Evolutionary conservation across 768 basidiomycete genomes (phyloP).

Genomic region (Tricholomella constricta): DNA sequence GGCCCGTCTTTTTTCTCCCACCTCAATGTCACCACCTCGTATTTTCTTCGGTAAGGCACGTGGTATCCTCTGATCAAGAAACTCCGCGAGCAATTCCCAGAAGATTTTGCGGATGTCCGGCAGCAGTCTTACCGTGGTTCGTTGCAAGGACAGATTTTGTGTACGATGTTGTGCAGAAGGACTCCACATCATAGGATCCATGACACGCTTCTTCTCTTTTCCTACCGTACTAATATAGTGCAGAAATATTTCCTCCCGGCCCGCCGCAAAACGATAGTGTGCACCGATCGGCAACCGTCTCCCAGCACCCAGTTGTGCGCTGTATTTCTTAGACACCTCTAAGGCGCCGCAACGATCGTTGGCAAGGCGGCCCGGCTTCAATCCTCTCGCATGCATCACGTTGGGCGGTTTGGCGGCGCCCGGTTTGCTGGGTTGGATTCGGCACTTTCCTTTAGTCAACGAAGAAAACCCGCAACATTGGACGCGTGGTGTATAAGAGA

Average conservation of each 20-base stretch:
- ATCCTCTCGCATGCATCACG: slow-evolving; percentile 1
- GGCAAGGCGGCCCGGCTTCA: slow-evolving; percentile 14
- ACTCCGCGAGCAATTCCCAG: slow-evolving; percentile 9
- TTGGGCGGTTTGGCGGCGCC: not conserved
- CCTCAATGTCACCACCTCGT: slow-evolving; percentile 2
- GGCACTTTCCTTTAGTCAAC: slow-evolving; percentile 3
- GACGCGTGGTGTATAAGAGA: slow-evolving; percentile 2
- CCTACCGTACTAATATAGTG: not conserved
- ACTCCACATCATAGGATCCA: slow-evolving; percentile 12
- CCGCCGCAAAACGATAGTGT: slow-evolving; percentile 5
- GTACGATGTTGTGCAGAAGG: not conserved
- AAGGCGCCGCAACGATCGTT: not conserved
- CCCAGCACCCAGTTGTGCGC: not conserved
- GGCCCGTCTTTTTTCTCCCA: slow-evolving; percentile 10
- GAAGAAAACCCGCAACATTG: slow-evolving; percentile 11
- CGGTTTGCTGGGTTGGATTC: not conserved
- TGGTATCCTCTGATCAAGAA: slow-evolving; percentile 11
- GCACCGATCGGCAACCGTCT: not conserved
- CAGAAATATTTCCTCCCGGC: slow-evolving; percentile 4
- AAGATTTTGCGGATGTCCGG: slow-evolving; percentile 15
- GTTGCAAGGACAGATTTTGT: not conserved
- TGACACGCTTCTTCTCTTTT: not conserved
- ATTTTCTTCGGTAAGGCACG: slow-evolving; percentile 10
- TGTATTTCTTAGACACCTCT: not conserved
- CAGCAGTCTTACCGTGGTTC: not conserved